phyloP scores from a whole-genome alignment of 2,329 filamentous ascomycete species.

The Penicillium sp. region DNA sequence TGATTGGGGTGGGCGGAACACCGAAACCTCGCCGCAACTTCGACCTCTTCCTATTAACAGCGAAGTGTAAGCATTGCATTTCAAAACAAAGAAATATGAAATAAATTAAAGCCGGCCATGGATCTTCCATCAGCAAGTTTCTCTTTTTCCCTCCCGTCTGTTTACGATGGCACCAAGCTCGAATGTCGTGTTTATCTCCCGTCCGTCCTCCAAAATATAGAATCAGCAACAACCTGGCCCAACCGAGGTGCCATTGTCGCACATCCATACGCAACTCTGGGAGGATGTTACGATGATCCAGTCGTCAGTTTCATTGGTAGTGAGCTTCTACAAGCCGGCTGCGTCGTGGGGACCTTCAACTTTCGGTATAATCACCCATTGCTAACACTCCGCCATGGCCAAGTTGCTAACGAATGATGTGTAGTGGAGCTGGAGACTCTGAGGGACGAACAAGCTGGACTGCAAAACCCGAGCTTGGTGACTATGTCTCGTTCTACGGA shows the following conservation, averaged over 20 bases:
- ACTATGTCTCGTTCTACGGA: slow-evolving; percentile 80
- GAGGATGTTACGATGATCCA: slow-evolving; percentile 79
- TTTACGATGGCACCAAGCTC: slow-evolving; percentile 73
- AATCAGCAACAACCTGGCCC: slow-evolving; percentile 29
- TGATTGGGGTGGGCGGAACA: neutral
- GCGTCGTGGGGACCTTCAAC: slow-evolving; percentile 83
- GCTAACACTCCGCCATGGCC: neutral
- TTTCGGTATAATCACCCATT: slow-evolving; percentile 63
- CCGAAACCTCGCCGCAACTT: neutral
- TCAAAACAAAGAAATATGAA: neutral
- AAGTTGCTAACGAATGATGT: slow-evolving; percentile 18
- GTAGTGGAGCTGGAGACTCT: slow-evolving; percentile 73
- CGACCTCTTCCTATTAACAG: slow-evolving; percentile 3
- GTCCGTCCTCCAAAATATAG: slow-evolving; percentile 26
- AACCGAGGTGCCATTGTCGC: slow-evolving; percentile 67
- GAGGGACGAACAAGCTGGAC: slow-evolving; percentile 85
- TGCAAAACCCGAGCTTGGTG: slow-evolving; percentile 72
- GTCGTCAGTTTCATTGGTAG: slow-evolving; percentile 67
- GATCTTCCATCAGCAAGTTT: slow-evolving; percentile 39
- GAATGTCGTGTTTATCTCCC: slow-evolving; percentile 84
- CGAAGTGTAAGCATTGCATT: neutral
- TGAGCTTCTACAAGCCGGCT: slow-evolving; percentile 68
- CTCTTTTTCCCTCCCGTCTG: slow-evolving; percentile 76
- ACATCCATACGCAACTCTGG: slow-evolving; percentile 87
- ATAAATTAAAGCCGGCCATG: slow-evolving; percentile 38